Conservation (phyloP, 1,139 yeast species). For the Pichiaceae sp. region DNA sequence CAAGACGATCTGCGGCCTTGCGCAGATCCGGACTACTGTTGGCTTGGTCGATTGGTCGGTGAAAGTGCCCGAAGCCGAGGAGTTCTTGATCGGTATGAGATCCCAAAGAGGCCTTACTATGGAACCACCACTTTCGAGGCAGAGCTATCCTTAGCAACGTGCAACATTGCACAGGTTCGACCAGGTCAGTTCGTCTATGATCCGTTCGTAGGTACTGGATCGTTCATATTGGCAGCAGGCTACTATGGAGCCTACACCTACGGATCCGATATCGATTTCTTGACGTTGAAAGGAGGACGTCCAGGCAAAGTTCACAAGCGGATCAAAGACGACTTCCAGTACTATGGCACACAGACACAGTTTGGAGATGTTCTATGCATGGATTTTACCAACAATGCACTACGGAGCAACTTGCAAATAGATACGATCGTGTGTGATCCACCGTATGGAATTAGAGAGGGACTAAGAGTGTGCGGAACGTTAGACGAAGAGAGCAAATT, state of each 20-base stretch:
- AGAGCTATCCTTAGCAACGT: slow-evolving; percentile 70
- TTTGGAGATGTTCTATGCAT: slow-evolving; percentile 76
- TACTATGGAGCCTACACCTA: slow-evolving; percentile 73
- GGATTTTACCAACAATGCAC: slow-evolving; percentile 91
- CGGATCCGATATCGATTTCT: slow-evolving; percentile 89
- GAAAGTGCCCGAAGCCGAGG: slow-evolving; percentile 53
- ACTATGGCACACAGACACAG: slow-evolving; percentile 51
- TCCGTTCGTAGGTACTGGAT: slow-evolving; percentile 97
- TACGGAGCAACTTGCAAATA: slow-evolving; percentile 52
- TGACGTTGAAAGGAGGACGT: slow-evolving; percentile 59
- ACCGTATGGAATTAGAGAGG: slow-evolving; percentile 96
- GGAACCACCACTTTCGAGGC: slow-evolving; percentile 98
- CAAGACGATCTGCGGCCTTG: slow-evolving; percentile 38
- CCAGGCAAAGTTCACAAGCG: slow-evolving; percentile 15
- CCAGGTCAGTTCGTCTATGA: slow-evolving; percentile 70
- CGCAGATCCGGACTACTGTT: slow-evolving; percentile 41
- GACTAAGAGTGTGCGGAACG: slow-evolving; percentile 87
- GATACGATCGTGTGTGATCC: slow-evolving; percentile 94
- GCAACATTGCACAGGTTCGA: slow-evolving; percentile 74
- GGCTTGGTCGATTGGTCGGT: slow-evolving; percentile 72
- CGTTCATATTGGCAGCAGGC: slow-evolving; percentile 84
- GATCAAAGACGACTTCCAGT: slow-evolving; percentile 45
- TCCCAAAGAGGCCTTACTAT: slow-evolving; percentile 75
- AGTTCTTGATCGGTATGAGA: slow-evolving; percentile 68
- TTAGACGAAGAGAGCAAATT: slow-evolving; percentile 45